Base-by-base conservation (phyloP, 2,329 filamentous ascomycete species). In the Diatrype stigma region DNA sequence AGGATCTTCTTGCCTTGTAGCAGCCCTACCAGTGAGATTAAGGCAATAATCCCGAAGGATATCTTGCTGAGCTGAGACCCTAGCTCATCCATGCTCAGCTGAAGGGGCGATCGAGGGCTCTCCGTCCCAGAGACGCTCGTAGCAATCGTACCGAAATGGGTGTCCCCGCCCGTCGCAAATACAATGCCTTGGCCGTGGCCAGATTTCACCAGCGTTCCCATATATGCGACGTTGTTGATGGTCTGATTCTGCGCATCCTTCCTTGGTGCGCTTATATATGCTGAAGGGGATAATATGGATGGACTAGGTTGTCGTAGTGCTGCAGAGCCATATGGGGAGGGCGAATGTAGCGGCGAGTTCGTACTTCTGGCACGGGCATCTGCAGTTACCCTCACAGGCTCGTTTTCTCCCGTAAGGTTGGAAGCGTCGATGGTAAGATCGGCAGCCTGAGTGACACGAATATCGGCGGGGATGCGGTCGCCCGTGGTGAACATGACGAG, bases 1-100 rank as follows among this genome's bases (percentile, higher is more conserved):
- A 99, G 78, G 47, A 96, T 74, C 49, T 86, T 82, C 71, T 96
- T 93, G 19, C 94, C 94, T 66, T 96, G 90, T 55, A 96, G 78
- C 65, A 96, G 84, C 3, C 94, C 95, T 46, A 97, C 85, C 2
- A 99, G 62, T 38, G 96, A 93, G 63, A 99, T 99, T 48, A 99
- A 78, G 2, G 81, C 92, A 48, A 99, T 99, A 34, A 99, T 90
- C 16, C 85, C 87, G 66, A 99, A 97, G 0, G 94, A 99, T 65
- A 96, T 90, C 70, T 96, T 96, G 73, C 92, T 97, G 50, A 99
- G 78, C 66, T 99, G 93, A 49, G 95, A 92, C 28, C 94, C 94
- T 2, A 99, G 82, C n/a, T 90, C 85, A 68, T 99, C 94, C 95
- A 99, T 99, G 17, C 91, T 96, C 8, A 96, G 73, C 67, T 99